Evolutionary conservation across 768 basidiomycete species (phyloP), one percentile per base, ranked within the genome.

Genomic region (Tephrocybe sp.): DNA sequence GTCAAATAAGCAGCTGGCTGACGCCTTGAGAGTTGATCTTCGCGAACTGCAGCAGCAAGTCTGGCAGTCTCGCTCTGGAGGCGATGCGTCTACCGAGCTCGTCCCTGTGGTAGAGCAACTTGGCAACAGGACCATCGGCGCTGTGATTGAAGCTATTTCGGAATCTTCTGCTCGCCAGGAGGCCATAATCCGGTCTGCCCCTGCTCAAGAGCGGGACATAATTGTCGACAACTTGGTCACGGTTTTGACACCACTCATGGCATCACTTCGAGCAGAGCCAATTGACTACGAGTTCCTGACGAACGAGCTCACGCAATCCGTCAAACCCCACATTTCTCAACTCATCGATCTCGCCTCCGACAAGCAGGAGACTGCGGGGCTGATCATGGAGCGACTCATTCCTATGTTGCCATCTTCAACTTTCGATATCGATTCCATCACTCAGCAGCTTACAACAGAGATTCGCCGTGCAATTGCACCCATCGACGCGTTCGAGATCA

Each of bases 271-370:
- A 23, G 72, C 79, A 23, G 88, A 89, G 47, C 73, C 83, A 11
- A 74, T 93, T 42, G 90, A 93, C 62, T 90, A 93, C 60, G 88
- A 91, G 30, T 74, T 78, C 57, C 71, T 93, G 51, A 93, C 91
- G 2, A 74, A 73, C 39, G 82, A 83, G 59, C 80, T 93, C 14
- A 78, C 86, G 20, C 88, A 93, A 65, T 88, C 91, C 0, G 91
- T 93, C 62, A 92, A 93, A 60, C 91, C 91, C 6, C 87, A 92
- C 57, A 91, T 93, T 21, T 82, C 89, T 1, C 90, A 93, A 58
- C 83, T 93, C 53, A 93, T 93, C 55, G 91, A 93, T 63, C 78
- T 93, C 43, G 86, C 91, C 23, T 90, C 88, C 0, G 91, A 93
- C 65, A 93, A 93, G 65, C 80, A 88, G 30, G 91, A 93, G 68